Base-by-base conservation (phyloP, 768 basidiomycete genomes). In the Kwoniella sp. region DNA sequence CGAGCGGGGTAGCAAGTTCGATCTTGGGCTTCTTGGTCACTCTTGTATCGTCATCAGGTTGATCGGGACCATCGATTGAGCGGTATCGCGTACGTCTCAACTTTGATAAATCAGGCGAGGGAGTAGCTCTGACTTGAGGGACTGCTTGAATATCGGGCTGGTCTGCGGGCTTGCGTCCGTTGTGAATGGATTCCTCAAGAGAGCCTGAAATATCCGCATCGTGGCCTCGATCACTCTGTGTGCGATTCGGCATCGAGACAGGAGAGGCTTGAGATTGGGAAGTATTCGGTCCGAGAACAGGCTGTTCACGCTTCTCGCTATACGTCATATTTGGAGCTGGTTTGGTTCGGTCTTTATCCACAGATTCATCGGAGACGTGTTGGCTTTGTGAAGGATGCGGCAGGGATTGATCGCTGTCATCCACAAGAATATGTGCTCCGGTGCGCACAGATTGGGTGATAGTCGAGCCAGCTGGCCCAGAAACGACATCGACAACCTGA, bases 11-110 rank as follows among this genome's bases (percentile, higher is more conserved):
- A 8, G 38, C 9, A 38, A 38, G 37, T 25, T 62, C 61, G 22
- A 62, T 11, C 25, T 62, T 62, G 12, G 61, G 52, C 29, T 41
- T 62, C 53, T 62, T 62, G 17, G 29, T 30, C 9, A 20, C 4
- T 20, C 41, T 45, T 45, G 17, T 3, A 20, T 9, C 8, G 15
- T 45, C 17, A 8, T 45, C 41, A 9, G 3, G 41, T 34, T 13
- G 7, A 45, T 45, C 15, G 41, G 4, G 11, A 3, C 20, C 41
- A 17, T 3, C 15, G 11, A 3, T 11, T 3, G 41, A 20, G 17
- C 41, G 41, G 41, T 8, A 3, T 17, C 41, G 41, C 41, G 41
- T 45, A 45, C 8, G 41, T 11, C 15, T 20, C 8, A 11, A 3
- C 3, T 45, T 45, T 20, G 5, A 8, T 20, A 17, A 17, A 17